phyloP scores from a whole-genome alignment of 495 filamentous ascomycete species.

The Podospora bellae-mahoneyi region DNA sequence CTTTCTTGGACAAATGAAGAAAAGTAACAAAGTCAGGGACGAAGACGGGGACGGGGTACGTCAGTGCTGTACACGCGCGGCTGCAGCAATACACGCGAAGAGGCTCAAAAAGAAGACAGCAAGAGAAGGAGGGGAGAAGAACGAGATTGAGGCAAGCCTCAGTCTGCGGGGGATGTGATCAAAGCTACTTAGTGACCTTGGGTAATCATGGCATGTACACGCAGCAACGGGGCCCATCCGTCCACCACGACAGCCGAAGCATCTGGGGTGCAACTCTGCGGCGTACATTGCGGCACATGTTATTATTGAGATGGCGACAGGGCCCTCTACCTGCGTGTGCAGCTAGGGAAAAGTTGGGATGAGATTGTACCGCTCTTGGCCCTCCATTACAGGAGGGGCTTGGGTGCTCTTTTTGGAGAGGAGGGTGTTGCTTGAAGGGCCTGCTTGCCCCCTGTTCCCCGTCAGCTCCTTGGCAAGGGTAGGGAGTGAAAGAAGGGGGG shows the following conservation, averaged over 20 bases:
- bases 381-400: slow-evolving; percentile 27
- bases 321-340: slow-evolving; percentile 16
- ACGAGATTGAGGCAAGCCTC: slow-evolving; percentile 19
- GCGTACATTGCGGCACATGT: slow-evolving; percentile 27
- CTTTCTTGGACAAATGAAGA: slow-evolving; percentile 26
- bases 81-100: slow-evolving; percentile 30
- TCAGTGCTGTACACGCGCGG: slow-evolving; percentile 36
- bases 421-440: slow-evolving; percentile 16
- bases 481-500: slow-evolving; percentile 17
- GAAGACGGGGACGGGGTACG: slow-evolving; percentile 19
- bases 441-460: slow-evolving; percentile 15
- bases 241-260: slow-evolving; percentile 16
- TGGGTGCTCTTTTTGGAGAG: slow-evolving; percentile 24
- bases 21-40: slow-evolving; percentile 25
- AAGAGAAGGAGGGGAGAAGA: slow-evolving; percentile 14
- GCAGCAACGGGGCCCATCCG: slow-evolving; percentile 16
- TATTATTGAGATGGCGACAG: slow-evolving; percentile 43
- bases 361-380: slow-evolving; percentile 29
- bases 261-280: slow-evolving; percentile 25
- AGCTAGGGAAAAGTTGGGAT: slow-evolving; percentile 29
- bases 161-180: slow-evolving; percentile 29
- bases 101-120: slow-evolving; percentile 16
- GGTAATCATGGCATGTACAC: slow-evolving; percentile 5
- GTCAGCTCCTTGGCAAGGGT: slow-evolving; percentile 23
- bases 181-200: slow-evolving; percentile 7